These are phyloP conservation scores for Blastobotrys attinorum DNA, from an alignment of 805 yeast species.

Conservation along the genomic window DNA sequence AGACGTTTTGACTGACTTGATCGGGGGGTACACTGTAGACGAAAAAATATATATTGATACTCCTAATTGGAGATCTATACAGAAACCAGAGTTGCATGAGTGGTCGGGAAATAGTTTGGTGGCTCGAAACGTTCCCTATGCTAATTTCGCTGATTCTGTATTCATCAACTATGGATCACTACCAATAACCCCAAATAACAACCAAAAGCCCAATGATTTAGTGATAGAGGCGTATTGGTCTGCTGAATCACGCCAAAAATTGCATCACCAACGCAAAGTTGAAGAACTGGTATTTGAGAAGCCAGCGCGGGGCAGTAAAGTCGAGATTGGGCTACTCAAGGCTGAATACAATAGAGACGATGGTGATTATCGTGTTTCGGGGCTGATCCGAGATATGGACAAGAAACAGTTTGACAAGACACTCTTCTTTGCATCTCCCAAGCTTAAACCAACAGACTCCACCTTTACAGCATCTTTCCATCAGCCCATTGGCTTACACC, in stretches of 20 bases:
- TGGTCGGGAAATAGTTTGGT: neutral
- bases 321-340: slow-evolving; percentile 18
- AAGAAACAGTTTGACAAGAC: slow-evolving; percentile 11
- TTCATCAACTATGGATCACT: slow-evolving; percentile 13
- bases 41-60: slow-evolving; percentile 10
- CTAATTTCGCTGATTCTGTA: slow-evolving; percentile 13
- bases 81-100: neutral
- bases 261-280: no score
- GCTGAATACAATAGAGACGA: slow-evolving; percentile 4
- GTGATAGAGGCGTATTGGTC: slow-evolving; percentile 20
- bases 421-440: slow-evolving; percentile 10
- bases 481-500: slow-evolving; percentile 21
- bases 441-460: slow-evolving; percentile 6
- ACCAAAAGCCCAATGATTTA: slow-evolving; percentile 12
- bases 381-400: slow-evolving; percentile 15
- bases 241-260: neutral
- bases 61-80: slow-evolving; percentile 15
- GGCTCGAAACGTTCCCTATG: slow-evolving; percentile 2
- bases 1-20: slow-evolving; percentile 1
- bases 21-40: slow-evolving; percentile 1
- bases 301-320: slow-evolving; percentile 6
- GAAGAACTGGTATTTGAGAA: no score
- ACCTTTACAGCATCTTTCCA: slow-evolving; percentile 12
- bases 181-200: slow-evolving; percentile 11
- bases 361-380: slow-evolving; percentile 14